Evolutionary conservation across 2,329 filamentous ascomycete species (phyloP), one percentile per base, ranked within the genome.

Genomic region (Hypoxylon sp.): DNA sequence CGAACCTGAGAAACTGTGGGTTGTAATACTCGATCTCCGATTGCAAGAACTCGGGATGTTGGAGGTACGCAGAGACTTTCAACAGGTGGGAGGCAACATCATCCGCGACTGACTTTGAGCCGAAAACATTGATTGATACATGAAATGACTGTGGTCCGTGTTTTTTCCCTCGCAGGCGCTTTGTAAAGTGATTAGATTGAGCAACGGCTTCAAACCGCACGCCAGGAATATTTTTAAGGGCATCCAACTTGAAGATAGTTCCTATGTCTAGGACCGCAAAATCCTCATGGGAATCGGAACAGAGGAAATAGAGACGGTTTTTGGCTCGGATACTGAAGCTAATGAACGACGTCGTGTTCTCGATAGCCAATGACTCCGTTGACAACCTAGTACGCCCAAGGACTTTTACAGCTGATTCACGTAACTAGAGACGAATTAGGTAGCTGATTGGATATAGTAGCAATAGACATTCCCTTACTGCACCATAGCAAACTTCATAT

Each of bases 121-220:
- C 44, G 9, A 40, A 48, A 12, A 48, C 9, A 19, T 48, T 48
- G 20, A 48, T 34, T n/a, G 44, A 41, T 12, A 48, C 7, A 17
- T 25, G 3, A 20, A 48, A 27, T 41, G 11, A 9, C 16, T 32
- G 44, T 20, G 12, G 23, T 19, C 2, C 20, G 4, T 19, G 16
- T 7, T 40, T 31, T 3, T 7, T n/a, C 8, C 44, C 25, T 11
- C 25, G 35, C 16, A 32, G 44, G 8, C 44, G 35, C 21, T 48
- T 48, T 19, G 20, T 16, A 15, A 40, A 32, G 27, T 26, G 9
- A 15, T 20, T 48, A 11, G 35, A 41, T 11, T 25, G 27, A 11
- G 41, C 25, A 25, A 41, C 36, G 7, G 44, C 44, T 48, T 41
- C 35, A 41, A 48, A 48, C 11, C 31, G 35, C 7, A 48, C 35